A percentile compares a stretch with the other conserved stretches of the same genome.
phyloP scores from a whole-genome alignment of 1,139 yeast species.

The Eremothecium gossypii region DNA sequence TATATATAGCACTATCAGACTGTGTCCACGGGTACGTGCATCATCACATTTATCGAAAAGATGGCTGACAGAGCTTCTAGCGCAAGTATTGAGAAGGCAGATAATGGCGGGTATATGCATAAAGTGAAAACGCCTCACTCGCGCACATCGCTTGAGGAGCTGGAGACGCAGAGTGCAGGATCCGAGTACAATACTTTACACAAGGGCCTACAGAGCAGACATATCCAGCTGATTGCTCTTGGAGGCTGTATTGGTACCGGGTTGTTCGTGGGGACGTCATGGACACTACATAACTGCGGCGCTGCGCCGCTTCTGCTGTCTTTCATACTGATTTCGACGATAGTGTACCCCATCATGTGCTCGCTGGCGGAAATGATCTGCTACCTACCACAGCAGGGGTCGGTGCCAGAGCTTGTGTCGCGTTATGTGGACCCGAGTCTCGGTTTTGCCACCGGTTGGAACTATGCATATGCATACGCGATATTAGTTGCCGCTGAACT shows the following conservation, averaged over 20 bases:
- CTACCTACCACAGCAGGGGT: slow-evolving; percentile 48
- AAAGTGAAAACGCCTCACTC: too few species aligned
- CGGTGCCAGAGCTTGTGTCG: slow-evolving; percentile 20
- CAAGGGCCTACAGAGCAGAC: slow-evolving; percentile 55
- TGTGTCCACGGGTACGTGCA: too few species aligned
- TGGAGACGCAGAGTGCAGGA: too few species aligned
- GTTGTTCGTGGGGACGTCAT: slow-evolving; percentile 55
- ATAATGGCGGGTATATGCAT: too few species aligned
- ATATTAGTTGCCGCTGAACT: slow-evolving; percentile 68
- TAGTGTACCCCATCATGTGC: slow-evolving; percentile 56
- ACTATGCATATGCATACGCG: slow-evolving; percentile 43
- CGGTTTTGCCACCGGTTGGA: slow-evolving; percentile 69
- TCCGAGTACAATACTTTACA: slow-evolving; percentile 28
- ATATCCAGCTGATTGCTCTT: slow-evolving; percentile 66
- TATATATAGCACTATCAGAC: too few species aligned
- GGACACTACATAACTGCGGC: slow-evolving; percentile 54
- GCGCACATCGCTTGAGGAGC: too few species aligned
- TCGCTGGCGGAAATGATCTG: slow-evolving; percentile 76
- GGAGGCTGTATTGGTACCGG: slow-evolving; percentile 78
- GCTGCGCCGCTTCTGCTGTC: slow-evolving; percentile 53
- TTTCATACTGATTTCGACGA: slow-evolving; percentile 30
- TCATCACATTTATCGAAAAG: too few species aligned
- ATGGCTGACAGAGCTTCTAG: too few species aligned
- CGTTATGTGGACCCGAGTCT: slow-evolving; percentile 56
- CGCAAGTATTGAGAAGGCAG: too few species aligned